Evolutionary conservation across 148 eudicot genomes (phyloP), one percentile per base, ranked within the genome.

Genomic region (Vaccinium macrocarpon): DNA sequence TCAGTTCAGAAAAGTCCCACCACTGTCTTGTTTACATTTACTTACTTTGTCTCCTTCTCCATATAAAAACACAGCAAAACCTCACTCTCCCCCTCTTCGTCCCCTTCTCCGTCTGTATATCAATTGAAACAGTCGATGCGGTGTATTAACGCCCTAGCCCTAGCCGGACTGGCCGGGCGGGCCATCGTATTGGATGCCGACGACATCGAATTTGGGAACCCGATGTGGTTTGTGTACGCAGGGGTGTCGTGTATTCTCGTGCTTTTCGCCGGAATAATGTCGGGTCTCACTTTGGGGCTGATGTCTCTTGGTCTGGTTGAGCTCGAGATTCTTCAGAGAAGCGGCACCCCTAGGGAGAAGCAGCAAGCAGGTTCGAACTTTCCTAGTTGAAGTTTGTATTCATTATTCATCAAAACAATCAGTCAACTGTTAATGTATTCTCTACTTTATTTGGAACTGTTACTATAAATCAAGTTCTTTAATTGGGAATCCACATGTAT

Each of bases 301-400:
- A 96, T 94, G 99, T 96, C 99, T 3, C 91, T 96, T 23, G 94
- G 98, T 8, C 90, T 93, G 19, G 98, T 96, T 21, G 99, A 96
- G 74, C 98, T 96, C 70, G 99, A 96, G 74, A 94, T 96, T 79
- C 94, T 94, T 62, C 93, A 93, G 53, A 87, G 96, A 2, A 93
- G 99, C 86, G 98, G 98, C 80, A 90, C 91, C 46, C 11, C 86
- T 6, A 73, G 88, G 6, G 96, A 97, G 87, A 93, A 95, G 88
- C 91, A 84, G 23, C 99, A 93, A 94, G 99, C 99, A 61, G 95
- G 98, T 93, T 32, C 13, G 2, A 46, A 3, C 4, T 15, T 48
- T 49, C 55, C 25, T 48, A 21, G 7, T 76, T 46, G 4, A 46
- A 14, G 38, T 29, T 27, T 32, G 0, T 29, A 11, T 6, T 11